Conservation (phyloP, 2,329 filamentous ascomycete genomes). For the Metarhizium robertsii region DNA sequence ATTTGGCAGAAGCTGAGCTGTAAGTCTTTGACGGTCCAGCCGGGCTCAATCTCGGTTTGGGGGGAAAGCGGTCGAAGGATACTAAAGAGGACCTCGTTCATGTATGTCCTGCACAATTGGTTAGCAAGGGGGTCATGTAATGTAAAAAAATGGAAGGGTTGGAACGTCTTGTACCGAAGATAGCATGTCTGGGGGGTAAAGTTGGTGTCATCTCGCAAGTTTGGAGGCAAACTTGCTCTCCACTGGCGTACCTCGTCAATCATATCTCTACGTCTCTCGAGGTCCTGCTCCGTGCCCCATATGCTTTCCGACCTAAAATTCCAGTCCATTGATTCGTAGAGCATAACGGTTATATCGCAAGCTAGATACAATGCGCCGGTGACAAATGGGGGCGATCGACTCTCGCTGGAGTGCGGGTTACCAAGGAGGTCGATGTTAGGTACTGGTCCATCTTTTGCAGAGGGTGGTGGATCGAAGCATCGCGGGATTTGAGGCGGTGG, state of each 20-base stretch:
- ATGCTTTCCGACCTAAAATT: conserved; percentile 1
- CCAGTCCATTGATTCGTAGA: conserved; percentile 9
- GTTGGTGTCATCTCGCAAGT: conserved; percentile 9
- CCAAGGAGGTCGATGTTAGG: conserved; percentile 8
- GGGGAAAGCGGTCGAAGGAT: conserved; percentile 6
- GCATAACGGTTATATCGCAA: conserved; percentile 10
- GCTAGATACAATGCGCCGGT: conserved; percentile 5
- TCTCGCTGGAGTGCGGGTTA: not conserved
- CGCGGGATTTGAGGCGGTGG: conserved; percentile 6
- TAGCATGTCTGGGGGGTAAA: conserved; percentile 9
- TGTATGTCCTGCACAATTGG: conserved; percentile 4
- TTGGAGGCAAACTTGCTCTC: conserved; percentile 5
- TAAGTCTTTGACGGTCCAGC: conserved; percentile 4
- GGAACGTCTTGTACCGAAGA: conserved; percentile 4
- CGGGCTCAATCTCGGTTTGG: conserved; percentile 5
- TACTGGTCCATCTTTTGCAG: not conserved
- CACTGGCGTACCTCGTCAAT: conserved; percentile 3
- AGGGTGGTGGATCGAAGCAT: conserved; percentile 4
- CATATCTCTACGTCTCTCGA: conserved; percentile 2
- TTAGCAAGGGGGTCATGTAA: not conserved
- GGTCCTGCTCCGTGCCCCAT: conserved; percentile 4
- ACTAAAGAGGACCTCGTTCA: conserved; percentile 9
- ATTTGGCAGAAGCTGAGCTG: conserved; percentile 6
- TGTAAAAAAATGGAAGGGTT: not conserved
- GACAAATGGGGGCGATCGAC: conserved; percentile 5